Evolutionary conservation across 306 rosid species (phyloP), one percentile per base, ranked within the genome.

Genomic region (Spatholobus suberectus): DNA sequence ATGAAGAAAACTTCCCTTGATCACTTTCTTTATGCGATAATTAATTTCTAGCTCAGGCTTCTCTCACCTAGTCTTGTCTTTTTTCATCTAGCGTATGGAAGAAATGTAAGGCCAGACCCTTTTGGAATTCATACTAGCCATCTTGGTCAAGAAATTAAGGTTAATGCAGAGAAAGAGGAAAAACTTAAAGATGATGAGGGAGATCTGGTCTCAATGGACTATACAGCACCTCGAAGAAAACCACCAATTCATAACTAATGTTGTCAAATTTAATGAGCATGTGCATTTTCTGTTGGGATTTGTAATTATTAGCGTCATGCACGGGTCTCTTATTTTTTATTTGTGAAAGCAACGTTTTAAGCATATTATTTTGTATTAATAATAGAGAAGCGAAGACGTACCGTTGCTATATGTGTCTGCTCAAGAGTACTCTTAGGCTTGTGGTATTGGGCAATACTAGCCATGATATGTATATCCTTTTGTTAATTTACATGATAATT

Each of bases 211-310:
- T 78, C 83, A 18, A 65, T 51, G 76, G 87, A 84, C 32, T 84
- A 84, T 62, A 2, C 65, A 38, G 26, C 43, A 37, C 13, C 43
- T 20, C n/a, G 24, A 27, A 32, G 18, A 3, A 21, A 49, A 0
- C 57, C 83, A 51, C 87, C 83, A 0, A 84, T 78, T 49, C 87
- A 84, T 75, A 84, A 83, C 62, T 83, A 77, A 79, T 58, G 6
- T 21, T 81, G 38, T 44, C 18, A 40, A 61, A 24, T 12, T 24
- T 61, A 12, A 61, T 61, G 38, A 12, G 38, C 68, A 61, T 61
- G 41, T 29, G 69, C 18, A 12, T 32, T 62, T 61, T 61, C 32
- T 65, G 14, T 29, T 14, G 41, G 43, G 0, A 15, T 63, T 15
- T 62, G 69, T 62, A 27, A 29, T 62, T 62, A 62, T 38, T 9